A percentile compares a stretch with the other conserved stretches of the same genome.
phyloP scores from a whole-genome alignment of 768 basidiomycete species.

The Termitomyces eurrhizus region DNA sequence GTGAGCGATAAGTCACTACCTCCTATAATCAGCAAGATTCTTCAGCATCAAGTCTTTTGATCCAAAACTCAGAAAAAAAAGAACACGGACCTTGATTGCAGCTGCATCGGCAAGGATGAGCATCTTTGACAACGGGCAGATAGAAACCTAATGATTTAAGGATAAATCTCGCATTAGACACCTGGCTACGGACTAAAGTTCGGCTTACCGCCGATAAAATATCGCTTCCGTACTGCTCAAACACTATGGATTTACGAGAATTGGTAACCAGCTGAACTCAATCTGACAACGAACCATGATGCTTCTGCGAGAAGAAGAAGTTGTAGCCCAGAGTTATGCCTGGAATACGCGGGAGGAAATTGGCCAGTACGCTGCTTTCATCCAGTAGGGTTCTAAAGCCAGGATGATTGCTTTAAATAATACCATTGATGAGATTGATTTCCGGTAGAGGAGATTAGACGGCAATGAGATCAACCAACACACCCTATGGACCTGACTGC shows the following conservation, averaged over 20 bases:
- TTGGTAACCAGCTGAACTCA: not conserved
- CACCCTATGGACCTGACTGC: constrained; percentile 27
- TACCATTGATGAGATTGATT: not conserved
- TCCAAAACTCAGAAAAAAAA: not conserved
- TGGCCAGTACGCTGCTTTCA: constrained; percentile 18
- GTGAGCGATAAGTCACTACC: constrained; percentile 40
- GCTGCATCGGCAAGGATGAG: constrained; percentile 35
- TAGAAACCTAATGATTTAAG: constrained; percentile 18
- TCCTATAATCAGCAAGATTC: constrained; percentile 33
- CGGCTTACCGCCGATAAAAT: constrained; percentile 29
- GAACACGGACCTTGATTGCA: constrained; percentile 34
- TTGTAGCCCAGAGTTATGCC: constrained; percentile 30
- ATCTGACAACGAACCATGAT: constrained; percentile 20
- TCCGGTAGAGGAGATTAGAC: not conserved
- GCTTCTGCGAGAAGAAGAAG: constrained; percentile 25
- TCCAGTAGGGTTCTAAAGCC: constrained; percentile 28
- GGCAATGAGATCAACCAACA: constrained; percentile 6
- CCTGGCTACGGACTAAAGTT: not conserved
- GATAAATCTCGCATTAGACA: not conserved
- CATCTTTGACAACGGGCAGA: constrained; percentile 20
- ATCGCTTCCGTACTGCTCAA: constrained; percentile 30
- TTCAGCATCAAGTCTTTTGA: not conserved
- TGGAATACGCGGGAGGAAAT: constrained; percentile 24
- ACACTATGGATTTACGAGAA: constrained; percentile 18
- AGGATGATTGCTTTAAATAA: constrained; percentile 25